Conservation (phyloP, 257 asterid genomes). For the Mitragyna speciosa region DNA sequence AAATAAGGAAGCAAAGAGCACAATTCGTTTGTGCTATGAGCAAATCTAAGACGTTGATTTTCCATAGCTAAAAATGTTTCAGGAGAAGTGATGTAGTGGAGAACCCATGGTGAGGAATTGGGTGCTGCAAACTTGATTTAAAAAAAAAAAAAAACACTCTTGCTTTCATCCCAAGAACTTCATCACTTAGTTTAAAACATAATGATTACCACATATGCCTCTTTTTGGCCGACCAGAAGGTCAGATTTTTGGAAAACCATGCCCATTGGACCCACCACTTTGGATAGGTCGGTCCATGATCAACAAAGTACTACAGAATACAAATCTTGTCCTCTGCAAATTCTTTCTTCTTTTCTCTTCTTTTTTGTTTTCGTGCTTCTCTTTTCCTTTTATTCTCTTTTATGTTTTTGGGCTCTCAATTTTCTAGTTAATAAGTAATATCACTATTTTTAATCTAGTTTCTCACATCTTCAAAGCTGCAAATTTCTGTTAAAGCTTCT, state of each 20-base stretch:
- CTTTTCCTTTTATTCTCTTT: too few relatives aligned
- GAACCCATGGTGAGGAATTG: background rate
- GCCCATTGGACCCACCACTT: constrained; percentile 14
- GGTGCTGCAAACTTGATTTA: background rate
- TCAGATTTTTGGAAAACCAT: constrained; percentile 11
- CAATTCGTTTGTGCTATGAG: constrained; percentile 36
- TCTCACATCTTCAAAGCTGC: too few relatives aligned
- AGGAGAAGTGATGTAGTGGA: constrained; percentile 30
- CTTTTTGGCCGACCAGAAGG: constrained; percentile 49
- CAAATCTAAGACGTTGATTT: constrained; percentile 31
- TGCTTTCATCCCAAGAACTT: too few relatives aligned
- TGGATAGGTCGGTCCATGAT: constrained; percentile 10
- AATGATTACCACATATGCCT: too few relatives aligned
- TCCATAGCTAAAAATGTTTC: constrained; percentile 21
- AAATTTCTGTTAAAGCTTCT: too few relatives aligned
- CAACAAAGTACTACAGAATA: constrained; percentile 16
- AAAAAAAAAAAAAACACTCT: background rate
- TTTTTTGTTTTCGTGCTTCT: too few relatives aligned
- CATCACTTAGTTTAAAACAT: too few relatives aligned
- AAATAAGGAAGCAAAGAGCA: constrained; percentile 46
- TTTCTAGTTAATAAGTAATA: too few relatives aligned
- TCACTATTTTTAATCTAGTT: too few relatives aligned
- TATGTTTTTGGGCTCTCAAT: background rate
- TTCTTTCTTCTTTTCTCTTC: background rate
- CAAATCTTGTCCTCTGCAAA: constrained; percentile 13